Percentiles rank a stretch among this genome's conserved stretches.
Conservation (phyloP, 257 asterid species). For the Fraxinus cuspidata region DNA sequence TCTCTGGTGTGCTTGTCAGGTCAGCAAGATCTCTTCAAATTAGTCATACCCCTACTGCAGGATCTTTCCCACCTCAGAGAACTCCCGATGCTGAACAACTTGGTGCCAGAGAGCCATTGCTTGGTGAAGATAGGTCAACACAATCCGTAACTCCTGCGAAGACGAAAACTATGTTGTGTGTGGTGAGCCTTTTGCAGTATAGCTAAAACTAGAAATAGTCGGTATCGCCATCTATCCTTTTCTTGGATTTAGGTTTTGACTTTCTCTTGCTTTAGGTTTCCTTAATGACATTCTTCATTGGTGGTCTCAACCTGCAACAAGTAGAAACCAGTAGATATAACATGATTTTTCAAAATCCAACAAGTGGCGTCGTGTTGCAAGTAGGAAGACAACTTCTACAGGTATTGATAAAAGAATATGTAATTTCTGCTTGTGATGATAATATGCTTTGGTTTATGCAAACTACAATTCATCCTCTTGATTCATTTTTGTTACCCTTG, state of each 20-base stretch:
- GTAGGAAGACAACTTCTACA: conserved; percentile 52
- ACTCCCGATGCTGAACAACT: conserved; percentile 43
- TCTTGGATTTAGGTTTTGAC: conserved; percentile 19
- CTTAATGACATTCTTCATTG: conserved; percentile 43
- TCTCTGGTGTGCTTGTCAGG: conserved; percentile 40
- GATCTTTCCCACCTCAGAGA: conserved; percentile 39
- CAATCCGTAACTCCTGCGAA: conserved; percentile 45
- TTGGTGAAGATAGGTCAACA: conserved; percentile 36
- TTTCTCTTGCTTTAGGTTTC: conserved; percentile 48
- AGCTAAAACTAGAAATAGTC: not conserved
- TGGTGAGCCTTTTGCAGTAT: conserved; percentile 46
- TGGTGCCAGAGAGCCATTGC: conserved; percentile 48
- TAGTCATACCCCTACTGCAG: conserved; percentile 49
- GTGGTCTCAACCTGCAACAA: conserved; percentile 34
- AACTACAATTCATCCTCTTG: not conserved
- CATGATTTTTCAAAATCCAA: conserved; percentile 24
- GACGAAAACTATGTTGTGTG: conserved; percentile 55
- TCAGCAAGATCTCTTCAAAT: conserved; percentile 78
- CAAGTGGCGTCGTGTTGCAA: conserved; percentile 41
- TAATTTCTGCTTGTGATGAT: conserved; percentile 16
- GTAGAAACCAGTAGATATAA: conserved; percentile 26
- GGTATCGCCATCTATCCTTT: conserved; percentile 9
- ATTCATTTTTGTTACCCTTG: not conserved
- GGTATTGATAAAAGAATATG: conserved; percentile 21
- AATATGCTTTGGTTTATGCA: not conserved